Evolutionary conservation across 495 filamentous ascomycete genomes (phyloP).

Genomic region (Letharia lupina): DNA sequence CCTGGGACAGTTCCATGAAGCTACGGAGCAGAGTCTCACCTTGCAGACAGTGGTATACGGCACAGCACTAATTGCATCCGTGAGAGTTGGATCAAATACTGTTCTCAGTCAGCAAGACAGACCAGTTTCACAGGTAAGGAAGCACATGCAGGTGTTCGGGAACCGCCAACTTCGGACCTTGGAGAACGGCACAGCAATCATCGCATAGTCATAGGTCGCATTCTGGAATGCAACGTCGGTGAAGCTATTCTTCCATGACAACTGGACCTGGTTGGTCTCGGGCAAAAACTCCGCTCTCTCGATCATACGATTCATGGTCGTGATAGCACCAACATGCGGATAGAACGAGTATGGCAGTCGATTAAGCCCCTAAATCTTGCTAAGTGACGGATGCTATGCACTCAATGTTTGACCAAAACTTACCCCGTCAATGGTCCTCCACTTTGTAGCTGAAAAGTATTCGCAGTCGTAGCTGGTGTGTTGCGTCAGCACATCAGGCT

Average conservation of each 20-base stretch:
- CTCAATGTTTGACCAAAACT: background rate
- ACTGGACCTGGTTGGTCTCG: conserved; percentile 15
- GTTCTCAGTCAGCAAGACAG: background rate
- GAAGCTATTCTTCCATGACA: background rate
- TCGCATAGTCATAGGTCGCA: conserved; percentile 54
- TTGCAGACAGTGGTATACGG: background rate
- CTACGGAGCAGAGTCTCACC: background rate
- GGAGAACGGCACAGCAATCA: conserved; percentile 55
- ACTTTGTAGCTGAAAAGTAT: background rate
- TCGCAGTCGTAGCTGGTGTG: background rate
- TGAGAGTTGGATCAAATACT: background rate
- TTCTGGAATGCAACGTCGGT: conserved; percentile 33
- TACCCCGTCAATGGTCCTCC: background rate
- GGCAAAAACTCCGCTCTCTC: conserved; percentile 37
- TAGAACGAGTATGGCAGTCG: conserved; percentile 54
- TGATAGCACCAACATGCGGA: conserved; percentile 47
- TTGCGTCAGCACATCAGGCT: background rate
- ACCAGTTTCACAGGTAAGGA: background rate
- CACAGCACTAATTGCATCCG: background rate
- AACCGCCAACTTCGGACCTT: conserved; percentile 47
- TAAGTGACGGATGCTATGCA: background rate
- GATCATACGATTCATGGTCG: conserved; percentile 46
- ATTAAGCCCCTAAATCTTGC: background rate
- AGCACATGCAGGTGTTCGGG: conserved; percentile 25
- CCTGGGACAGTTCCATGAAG: background rate